Conservation (phyloP, 2,329 filamentous ascomycete species). For the Fusarium lyarnte region DNA sequence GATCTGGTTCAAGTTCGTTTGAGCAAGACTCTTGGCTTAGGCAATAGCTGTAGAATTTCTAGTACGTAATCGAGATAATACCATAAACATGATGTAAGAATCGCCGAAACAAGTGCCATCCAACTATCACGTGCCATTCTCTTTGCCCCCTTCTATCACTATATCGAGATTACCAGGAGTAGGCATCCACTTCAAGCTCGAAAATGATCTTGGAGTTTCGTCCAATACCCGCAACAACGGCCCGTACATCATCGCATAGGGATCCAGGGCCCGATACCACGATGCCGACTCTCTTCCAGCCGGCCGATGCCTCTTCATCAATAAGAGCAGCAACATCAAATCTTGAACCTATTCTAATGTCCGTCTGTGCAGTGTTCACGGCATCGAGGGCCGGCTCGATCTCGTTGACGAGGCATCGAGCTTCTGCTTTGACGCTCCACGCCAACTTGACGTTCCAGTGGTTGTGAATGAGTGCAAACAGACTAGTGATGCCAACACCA, state of each 20-base stretch:
- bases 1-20: too few relatives aligned
- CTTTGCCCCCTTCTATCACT: rapidly evolving
- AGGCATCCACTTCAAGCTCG: constrained; percentile 17
- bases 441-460: constrained; percentile 16
- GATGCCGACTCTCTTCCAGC: constrained; percentile 13
- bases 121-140: background rate
- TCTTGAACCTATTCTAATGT: background rate
- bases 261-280: constrained; percentile 11
- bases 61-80: background rate
- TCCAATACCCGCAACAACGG: constrained; percentile 5
- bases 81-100: background rate
- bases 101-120: background rate
- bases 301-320: background rate
- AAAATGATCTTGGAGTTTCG: constrained; percentile 5
- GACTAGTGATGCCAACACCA: constrained; percentile 9
- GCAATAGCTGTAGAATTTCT: background rate
- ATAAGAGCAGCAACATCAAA: background rate
- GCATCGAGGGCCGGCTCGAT: constrained; percentile 9
- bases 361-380: background rate
- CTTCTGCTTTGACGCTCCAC: constrained; percentile 2
- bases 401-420: constrained; percentile 5
- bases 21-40: background rate
- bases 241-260: constrained; percentile 2
- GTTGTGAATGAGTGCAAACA: background rate
- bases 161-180: background rate